Percentiles rank a stretch among this genome's conserved stretches.
Conservation (phyloP, 257 asterid genomes). For the Salvia rosmarinus region DNA sequence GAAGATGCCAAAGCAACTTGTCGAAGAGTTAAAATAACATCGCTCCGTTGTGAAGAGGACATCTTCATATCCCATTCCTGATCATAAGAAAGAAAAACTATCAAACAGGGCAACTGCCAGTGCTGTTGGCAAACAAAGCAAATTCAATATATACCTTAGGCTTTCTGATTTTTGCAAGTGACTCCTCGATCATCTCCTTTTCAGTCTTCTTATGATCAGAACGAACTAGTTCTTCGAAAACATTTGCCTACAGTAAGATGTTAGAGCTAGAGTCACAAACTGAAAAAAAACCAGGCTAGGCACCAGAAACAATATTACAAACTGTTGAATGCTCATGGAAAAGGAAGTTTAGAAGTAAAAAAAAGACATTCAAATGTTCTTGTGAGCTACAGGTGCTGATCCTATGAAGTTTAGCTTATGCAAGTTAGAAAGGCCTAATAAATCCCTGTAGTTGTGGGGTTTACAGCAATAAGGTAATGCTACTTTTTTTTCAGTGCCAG, state of each 20-base stretch:
- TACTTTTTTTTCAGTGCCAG: not conserved
- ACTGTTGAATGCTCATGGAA: slow-evolving; percentile 28
- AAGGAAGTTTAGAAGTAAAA: not conserved
- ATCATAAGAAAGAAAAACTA: slow-evolving; percentile 35
- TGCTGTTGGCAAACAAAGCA: slow-evolving; percentile 25
- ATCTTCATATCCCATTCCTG: slow-evolving; percentile 87
- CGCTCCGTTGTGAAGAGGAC: slow-evolving; percentile 78
- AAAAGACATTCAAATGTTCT: not conserved
- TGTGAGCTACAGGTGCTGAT: not conserved
- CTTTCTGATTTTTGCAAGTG: slow-evolving; percentile 73
- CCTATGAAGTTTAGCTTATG: not conserved
- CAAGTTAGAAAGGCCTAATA: not conserved
- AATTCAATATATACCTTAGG: slow-evolving; percentile 56
- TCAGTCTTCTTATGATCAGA: slow-evolving; percentile 55
- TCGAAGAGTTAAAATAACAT: slow-evolving; percentile 64
- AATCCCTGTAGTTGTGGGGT: not conserved
- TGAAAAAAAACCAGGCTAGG: slow-evolving; percentile 34
- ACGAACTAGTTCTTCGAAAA: slow-evolving; percentile 75
- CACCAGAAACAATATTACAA: slow-evolving; percentile 24
- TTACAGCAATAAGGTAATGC: not conserved
- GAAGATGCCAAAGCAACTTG: slow-evolving; percentile 64
- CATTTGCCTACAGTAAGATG: slow-evolving; percentile 62
- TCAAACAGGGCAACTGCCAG: slow-evolving; percentile 28
- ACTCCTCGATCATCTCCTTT: slow-evolving; percentile 51
- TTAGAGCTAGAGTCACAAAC: slow-evolving; percentile 37